Conservation (phyloP, 2,329 filamentous ascomycete species). For the Chalara sp. region DNA sequence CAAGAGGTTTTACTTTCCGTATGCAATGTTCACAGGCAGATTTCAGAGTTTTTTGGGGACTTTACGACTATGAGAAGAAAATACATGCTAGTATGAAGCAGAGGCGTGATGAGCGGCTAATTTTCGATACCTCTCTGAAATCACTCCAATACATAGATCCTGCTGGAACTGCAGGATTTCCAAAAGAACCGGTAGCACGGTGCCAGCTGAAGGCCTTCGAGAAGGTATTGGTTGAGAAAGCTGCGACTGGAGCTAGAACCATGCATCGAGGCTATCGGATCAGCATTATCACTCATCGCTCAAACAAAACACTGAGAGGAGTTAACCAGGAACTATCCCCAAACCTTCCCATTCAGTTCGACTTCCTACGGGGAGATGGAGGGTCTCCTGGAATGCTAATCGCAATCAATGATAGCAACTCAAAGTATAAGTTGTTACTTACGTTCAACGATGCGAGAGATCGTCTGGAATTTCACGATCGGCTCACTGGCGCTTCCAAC, state of each 20-base stretch:
- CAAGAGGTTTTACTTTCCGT: slow-evolving; percentile 67
- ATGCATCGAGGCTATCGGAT: slow-evolving; percentile 77
- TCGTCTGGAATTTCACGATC: slow-evolving; percentile 62
- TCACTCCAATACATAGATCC: slow-evolving; percentile 79
- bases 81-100: slow-evolving; percentile 66
- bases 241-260: slow-evolving; percentile 64
- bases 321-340: slow-evolving; percentile 64
- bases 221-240: slow-evolving; percentile 57
- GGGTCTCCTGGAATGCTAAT: slow-evolving; percentile 60
- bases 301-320: slow-evolving; percentile 69
- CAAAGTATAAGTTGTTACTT: slow-evolving; percentile 61
- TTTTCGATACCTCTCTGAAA: slow-evolving; percentile 63
- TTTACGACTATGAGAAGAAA: slow-evolving; percentile 78
- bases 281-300: slow-evolving; percentile 69
- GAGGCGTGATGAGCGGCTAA: slow-evolving; percentile 60
- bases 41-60: slow-evolving; percentile 71
- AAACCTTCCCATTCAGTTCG: slow-evolving; percentile 66
- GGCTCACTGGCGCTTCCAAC: slow-evolving; percentile 67
- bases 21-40: slow-evolving; percentile 70
- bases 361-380: slow-evolving; percentile 66
- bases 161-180: slow-evolving; percentile 62
- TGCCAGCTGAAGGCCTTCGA: slow-evolving; percentile 76
- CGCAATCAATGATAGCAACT: slow-evolving; percentile 43
- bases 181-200: slow-evolving; percentile 62
- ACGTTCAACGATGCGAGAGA: slow-evolving; percentile 71